A percentile compares a stretch with the other conserved stretches of the same genome.
Evolutionary conservation across 352 stramenopile genomes (phyloP).

Genomic region (Globisporangium spiculum): DNA sequence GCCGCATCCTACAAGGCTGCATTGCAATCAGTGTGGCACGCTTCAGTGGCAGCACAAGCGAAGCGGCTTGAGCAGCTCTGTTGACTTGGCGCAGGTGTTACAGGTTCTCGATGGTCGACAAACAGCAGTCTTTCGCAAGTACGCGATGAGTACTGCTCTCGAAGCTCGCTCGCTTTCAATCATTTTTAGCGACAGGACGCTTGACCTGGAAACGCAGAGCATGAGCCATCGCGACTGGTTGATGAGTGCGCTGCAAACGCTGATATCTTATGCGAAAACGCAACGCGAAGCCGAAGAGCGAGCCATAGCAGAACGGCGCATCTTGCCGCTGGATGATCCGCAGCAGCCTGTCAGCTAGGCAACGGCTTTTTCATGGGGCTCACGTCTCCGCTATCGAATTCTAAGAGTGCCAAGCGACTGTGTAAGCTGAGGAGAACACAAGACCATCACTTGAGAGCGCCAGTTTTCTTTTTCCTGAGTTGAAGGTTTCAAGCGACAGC

Average conservation of each 20-base stretch:
- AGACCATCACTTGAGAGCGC: neutral
- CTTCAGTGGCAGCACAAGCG: conserved; percentile 88
- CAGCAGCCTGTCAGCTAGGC: neutral
- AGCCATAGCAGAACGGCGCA: conserved; percentile 64
- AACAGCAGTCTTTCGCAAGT: conserved; percentile 81
- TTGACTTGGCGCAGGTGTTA: conserved; percentile 71
- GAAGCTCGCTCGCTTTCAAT: conserved; percentile 69
- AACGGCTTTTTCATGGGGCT: neutral
- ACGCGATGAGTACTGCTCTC: conserved; percentile 35
- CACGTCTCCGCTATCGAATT: conserved; percentile 1
- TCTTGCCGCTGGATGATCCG: conserved; percentile 38
- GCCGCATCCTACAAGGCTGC: conserved; percentile 64
- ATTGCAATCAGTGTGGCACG: conserved; percentile 79
- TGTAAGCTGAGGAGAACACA: neutral
- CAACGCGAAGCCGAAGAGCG: conserved; percentile 72
- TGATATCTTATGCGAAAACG: conserved; percentile 67
- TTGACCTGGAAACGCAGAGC: conserved; percentile 80
- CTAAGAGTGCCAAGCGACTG: neutral
- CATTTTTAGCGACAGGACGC: conserved; percentile 68
- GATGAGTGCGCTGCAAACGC: conserved; percentile 68
- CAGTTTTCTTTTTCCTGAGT: neutral
- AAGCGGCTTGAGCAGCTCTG: conserved; percentile 56
- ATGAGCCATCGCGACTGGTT: conserved; percentile 80
- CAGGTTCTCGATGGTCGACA: conserved; percentile 66
- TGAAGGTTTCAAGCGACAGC: neutral